A percentile compares a stretch with the other conserved stretches of the same genome.
Conservation (phyloP, 2,329 filamentous ascomycete species). For the Boeremia exigua region DNA sequence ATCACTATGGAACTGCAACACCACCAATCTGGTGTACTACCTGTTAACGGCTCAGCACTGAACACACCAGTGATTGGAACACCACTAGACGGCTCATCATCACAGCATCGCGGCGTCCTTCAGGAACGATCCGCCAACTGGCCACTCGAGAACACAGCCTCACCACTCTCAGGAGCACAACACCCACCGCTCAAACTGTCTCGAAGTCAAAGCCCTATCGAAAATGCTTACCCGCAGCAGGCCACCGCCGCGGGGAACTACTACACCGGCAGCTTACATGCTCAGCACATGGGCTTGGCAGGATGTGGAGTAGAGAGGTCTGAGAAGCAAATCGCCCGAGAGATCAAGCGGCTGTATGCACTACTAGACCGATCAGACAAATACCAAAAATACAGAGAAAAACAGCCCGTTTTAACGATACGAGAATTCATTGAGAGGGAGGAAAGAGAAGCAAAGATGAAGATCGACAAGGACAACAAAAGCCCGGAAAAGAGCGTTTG, state of each 20-base stretch:
- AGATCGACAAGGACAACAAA: conserved; percentile 31
- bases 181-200: conserved; percentile 38
- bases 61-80: conserved; percentile 33
- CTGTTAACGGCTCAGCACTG: conserved; percentile 51
- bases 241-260: conserved; percentile 28
- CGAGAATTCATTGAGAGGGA: conserved; percentile 30
- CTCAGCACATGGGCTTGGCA: conserved; percentile 30
- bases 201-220: conserved; percentile 36
- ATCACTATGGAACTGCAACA: conserved; percentile 42
- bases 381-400: conserved; percentile 55
- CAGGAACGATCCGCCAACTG: conserved; percentile 53
- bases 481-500: conserved; percentile 47
- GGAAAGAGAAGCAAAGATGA: conserved; percentile 21
- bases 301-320: conserved; percentile 31
- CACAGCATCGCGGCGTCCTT: conserved; percentile 39
- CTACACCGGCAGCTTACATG: conserved; percentile 32
- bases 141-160: conserved; percentile 38
- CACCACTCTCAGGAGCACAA: conserved; percentile 17
- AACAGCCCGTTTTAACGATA: conserved; percentile 41
- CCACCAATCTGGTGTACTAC: conserved; percentile 49
- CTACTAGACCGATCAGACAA: conserved; percentile 45
- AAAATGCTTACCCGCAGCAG: conserved; percentile 31
- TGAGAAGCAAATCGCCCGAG: conserved; percentile 37
- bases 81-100: conserved; percentile 19
- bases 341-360: conserved; percentile 38